A percentile compares a stretch with the other conserved stretches of the same genome.
These are phyloP conservation scores for Suaeda aralocaspica DNA, from an alignment of 148 eudicot species.

Conservation along the genomic window DNA sequence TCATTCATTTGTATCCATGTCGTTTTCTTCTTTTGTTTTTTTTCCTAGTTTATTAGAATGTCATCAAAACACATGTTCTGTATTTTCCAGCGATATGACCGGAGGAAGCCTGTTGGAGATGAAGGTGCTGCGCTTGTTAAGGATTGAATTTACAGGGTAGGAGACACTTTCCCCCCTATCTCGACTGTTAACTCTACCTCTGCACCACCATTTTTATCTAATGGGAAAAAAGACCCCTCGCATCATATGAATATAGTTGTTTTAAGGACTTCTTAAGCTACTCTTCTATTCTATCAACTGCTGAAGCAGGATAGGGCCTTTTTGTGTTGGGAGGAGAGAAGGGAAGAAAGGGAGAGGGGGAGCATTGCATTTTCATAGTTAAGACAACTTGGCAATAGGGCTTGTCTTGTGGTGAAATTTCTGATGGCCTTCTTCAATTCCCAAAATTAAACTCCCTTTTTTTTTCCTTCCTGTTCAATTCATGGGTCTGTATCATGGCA, in stretches of 20 bases:
- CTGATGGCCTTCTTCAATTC: neutral
- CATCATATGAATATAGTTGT: too few relatives aligned
- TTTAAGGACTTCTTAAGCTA: neutral
- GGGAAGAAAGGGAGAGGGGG: too few relatives aligned
- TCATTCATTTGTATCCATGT: neutral
- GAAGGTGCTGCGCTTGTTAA: conserved; percentile 33
- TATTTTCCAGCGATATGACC: conserved; percentile 38
- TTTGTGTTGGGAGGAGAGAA: too few relatives aligned
- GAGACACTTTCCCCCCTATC: neutral
- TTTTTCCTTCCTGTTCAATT: neutral
- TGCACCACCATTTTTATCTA: neutral
- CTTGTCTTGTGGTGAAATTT: neutral
- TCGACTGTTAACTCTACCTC: neutral
- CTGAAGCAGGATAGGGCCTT: too few relatives aligned
- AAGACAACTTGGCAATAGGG: neutral
- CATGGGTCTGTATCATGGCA: neutral
- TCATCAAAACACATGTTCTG: conserved; percentile 8
- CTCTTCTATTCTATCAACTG: neutral
- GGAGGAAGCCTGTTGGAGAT: conserved; percentile 30
- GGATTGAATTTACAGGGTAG: conserved; percentile 40
- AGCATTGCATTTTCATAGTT: neutral
- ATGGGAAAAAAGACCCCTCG: neutral
- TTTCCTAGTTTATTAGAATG: neutral
- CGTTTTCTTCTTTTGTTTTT: neutral
- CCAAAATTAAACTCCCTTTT: neutral